A percentile compares a stretch with the other conserved stretches of the same genome.
phyloP scores from a whole-genome alignment of 2,329 filamentous ascomycete genomes.

The Erysiphe pulchra region DNA sequence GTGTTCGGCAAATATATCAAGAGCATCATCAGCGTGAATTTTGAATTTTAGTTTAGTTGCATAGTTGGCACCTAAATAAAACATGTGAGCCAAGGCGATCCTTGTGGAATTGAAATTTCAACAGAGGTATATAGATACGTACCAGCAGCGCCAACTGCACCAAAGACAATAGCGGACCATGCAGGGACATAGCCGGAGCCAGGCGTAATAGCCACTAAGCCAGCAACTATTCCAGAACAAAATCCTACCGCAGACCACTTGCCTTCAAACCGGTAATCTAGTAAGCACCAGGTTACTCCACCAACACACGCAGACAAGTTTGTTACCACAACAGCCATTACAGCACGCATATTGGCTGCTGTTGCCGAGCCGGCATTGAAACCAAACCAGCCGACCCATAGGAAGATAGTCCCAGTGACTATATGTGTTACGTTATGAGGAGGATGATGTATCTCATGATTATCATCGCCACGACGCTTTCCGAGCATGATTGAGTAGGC shows the following conservation, averaged over 20 bases:
- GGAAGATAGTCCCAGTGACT: constrained; percentile 69
- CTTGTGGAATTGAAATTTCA: neutral
- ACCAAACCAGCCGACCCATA: constrained; percentile 86
- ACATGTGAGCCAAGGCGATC: too few species aligned
- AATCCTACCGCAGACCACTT: constrained; percentile 85
- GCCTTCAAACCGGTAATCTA: constrained; percentile 64
- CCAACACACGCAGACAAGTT: constrained; percentile 62
- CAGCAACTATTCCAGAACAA: constrained; percentile 67
- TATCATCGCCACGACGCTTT: constrained; percentile 26
- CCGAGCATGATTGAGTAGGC: constrained; percentile 67
- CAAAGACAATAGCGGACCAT: constrained; percentile 59
- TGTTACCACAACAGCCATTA: constrained; percentile 65
- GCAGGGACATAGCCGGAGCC: constrained; percentile 61
- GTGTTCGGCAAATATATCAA: constrained; percentile 75
- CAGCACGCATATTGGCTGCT: constrained; percentile 51
- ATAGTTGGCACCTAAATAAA: constrained; percentile 30
- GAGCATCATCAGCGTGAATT: constrained; percentile 51
- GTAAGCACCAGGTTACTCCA: constrained; percentile 63
- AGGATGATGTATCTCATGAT: constrained; percentile 63
- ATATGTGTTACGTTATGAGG: constrained; percentile 80
- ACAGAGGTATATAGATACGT: neutral
- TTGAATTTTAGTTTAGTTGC: constrained; percentile 73
- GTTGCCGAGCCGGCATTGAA: constrained; percentile 73
- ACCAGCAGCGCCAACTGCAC: constrained; percentile 43
- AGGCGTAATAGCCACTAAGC: constrained; percentile 65